Evolutionary conservation across 2,329 filamentous ascomycete genomes (phyloP), one percentile per base, ranked within the genome.

Genomic region (Simplicillium aogashimaense): DNA sequence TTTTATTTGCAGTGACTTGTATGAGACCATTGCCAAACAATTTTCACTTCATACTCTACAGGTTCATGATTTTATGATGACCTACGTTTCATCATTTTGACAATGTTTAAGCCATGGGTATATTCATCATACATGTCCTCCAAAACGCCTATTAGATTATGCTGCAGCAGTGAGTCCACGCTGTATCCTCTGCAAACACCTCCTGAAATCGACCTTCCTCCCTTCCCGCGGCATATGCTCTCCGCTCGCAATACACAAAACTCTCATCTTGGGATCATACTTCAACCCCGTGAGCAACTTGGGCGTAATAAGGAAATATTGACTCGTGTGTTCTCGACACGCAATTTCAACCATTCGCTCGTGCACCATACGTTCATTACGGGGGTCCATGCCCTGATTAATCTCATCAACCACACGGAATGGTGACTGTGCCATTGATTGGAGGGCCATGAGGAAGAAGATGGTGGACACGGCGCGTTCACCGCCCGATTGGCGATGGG

Each of bases 321-420:
- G 80, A 49, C 70, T 75, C n/a, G 78, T 79, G 58, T 83, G 78
- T 60, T 88, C 81, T 49, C 78, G 76, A 60, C 92, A 97, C 34
- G 92, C 92, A 56, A 98, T 95, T 55, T 95, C 88, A 8, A 98
- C 92, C 84, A 98, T 94, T 47, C 92, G 86, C 57, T 90, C 87
- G 64, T 98, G 92, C 13, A 98, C 89, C 78, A 95, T 94, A 51
- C 92, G 85, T 64, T 98, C 92, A 63, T 98, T 98, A 53, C 92
- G 82, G 34, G 90, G 92, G 60, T 98, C 92, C 92, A 98, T 98
- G 49, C 92, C 92, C 65, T 98, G 92, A 57, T 98, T 98, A 71
- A 98, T 98, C 66, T 98, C 92, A 63, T 98, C 92, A 43, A 98
- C 92, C 37, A 98, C 90, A 39, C 92, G 87, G 75, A 98, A 98